phyloP scores from a whole-genome alignment of 2,329 filamentous ascomycete genomes.

The Penicillium sp. region DNA sequence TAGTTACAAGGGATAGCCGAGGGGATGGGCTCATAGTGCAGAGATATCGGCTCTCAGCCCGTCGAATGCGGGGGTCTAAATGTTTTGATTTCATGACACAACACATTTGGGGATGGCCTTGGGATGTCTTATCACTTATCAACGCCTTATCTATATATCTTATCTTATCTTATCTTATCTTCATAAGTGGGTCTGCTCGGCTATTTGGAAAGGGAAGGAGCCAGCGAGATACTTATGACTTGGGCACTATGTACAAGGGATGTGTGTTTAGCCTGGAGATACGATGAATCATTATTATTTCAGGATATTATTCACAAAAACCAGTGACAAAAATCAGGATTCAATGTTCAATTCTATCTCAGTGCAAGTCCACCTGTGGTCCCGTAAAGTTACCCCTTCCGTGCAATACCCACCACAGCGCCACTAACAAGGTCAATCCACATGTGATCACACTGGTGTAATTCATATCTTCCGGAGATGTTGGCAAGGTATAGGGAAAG shows the following conservation, averaged over 20 bases:
- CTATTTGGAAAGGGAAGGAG: neutral
- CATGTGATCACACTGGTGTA: neutral
- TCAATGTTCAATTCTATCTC: neutral
- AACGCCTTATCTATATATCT: neutral
- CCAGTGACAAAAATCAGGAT: neutral
- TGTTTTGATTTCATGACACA: neutral
- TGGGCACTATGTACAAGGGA: neutral
- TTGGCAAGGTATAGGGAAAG: neutral
- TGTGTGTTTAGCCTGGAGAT: neutral
- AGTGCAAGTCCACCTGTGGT: neutral
- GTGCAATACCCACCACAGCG: neutral
- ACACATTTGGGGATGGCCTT: neutral
- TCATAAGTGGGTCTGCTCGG: neutral
- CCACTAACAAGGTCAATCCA: neutral
- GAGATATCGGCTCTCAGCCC: neutral
- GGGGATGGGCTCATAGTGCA: neutral
- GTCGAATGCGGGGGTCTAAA: neutral
- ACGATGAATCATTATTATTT: neutral
- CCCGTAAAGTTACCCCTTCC: neutral
- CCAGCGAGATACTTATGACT: neutral
- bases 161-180: neutral
- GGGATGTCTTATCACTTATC: neutral
- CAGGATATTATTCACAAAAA: neutral
- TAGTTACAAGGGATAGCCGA: neutral
- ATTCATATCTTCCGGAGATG: neutral